These are phyloP conservation scores for Coniochaeta hoffmannii DNA, from an alignment of 2,329 filamentous ascomycete species.

Conservation along the genomic window DNA sequence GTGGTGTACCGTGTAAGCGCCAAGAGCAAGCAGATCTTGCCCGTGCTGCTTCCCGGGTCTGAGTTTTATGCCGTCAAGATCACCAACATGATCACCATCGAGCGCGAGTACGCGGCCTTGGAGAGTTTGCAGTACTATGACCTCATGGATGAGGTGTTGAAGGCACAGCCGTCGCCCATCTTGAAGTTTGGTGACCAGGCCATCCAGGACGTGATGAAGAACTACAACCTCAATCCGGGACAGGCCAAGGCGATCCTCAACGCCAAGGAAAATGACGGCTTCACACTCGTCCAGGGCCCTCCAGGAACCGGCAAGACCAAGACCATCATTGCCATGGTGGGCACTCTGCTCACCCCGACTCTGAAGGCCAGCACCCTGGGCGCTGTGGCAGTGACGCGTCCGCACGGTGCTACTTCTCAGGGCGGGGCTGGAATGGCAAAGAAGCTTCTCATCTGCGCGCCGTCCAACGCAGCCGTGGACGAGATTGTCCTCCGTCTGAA, in stretches of 20 bases:
- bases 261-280: slow-evolving; percentile 90
- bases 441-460: slow-evolving; percentile 94
- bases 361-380: slow-evolving; percentile 27
- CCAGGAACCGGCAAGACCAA: slow-evolving; percentile 98
- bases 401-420: slow-evolving; percentile 8
- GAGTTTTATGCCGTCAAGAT: slow-evolving; percentile 73
- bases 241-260: slow-evolving; percentile 90
- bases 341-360: slow-evolving; percentile 64
- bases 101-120: slow-evolving; percentile 89
- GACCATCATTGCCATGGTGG: slow-evolving; percentile 94
- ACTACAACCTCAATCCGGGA: slow-evolving; percentile 78
- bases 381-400: slow-evolving; percentile 35
- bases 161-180: slow-evolving; percentile 83
- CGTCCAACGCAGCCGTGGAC: slow-evolving; percentile 95
- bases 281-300: slow-evolving; percentile 91
- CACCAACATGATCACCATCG: slow-evolving; percentile 87
- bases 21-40: slow-evolving; percentile 51
- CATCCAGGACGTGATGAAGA: slow-evolving; percentile 60
- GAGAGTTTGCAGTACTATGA: slow-evolving; percentile 93
- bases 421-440: slow-evolving; percentile 42
- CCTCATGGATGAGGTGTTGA: slow-evolving; percentile 79
- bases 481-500: slow-evolving; percentile 92
- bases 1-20: slow-evolving; percentile 79
- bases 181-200: slow-evolving; percentile 72
- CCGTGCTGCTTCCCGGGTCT: slow-evolving; percentile 59